Percentiles rank a stretch among this genome's conserved stretches.
phyloP scores from a whole-genome alignment of 2,329 filamentous ascomycete genomes.

The Colletotrichum viniferum region DNA sequence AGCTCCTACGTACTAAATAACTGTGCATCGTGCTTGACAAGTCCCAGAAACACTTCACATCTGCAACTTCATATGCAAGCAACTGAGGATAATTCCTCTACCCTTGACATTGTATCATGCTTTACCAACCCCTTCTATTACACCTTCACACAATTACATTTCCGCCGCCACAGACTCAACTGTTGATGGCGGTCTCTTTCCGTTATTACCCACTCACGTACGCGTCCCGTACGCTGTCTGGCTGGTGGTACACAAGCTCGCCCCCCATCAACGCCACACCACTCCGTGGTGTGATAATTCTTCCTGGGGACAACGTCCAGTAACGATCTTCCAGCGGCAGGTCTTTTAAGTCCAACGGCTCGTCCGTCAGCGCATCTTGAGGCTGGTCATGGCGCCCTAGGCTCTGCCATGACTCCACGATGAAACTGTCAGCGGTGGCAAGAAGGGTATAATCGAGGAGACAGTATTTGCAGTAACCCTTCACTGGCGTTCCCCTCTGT shows the following conservation, averaged over 20 bases:
- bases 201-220: neutral
- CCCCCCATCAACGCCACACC: neutral
- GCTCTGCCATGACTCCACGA: neutral
- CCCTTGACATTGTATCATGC: rapidly evolving
- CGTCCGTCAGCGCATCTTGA: neutral
- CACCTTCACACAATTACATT: rapidly evolving
- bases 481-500: neutral
- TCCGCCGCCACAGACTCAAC: neutral
- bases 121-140: rapidly evolving
- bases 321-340: neutral
- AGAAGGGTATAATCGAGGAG: neutral
- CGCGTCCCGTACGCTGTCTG: neutral
- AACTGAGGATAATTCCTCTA: rapidly evolving
- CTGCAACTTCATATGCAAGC: neutral
- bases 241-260: neutral
- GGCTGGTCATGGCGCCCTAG: neutral
- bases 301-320: rapidly evolving
- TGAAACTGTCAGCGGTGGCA: neutral
- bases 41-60: rapidly evolving
- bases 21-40: rapidly evolving
- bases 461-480: neutral
- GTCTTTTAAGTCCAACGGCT: rapidly evolving
- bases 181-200: neutral
- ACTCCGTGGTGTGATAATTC: rapidly evolving
- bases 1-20: neutral